These are phyloP conservation scores for Monosporascus sp. DNA, from an alignment of 2,329 filamentous ascomycete genomes.

Conservation along the genomic window DNA sequence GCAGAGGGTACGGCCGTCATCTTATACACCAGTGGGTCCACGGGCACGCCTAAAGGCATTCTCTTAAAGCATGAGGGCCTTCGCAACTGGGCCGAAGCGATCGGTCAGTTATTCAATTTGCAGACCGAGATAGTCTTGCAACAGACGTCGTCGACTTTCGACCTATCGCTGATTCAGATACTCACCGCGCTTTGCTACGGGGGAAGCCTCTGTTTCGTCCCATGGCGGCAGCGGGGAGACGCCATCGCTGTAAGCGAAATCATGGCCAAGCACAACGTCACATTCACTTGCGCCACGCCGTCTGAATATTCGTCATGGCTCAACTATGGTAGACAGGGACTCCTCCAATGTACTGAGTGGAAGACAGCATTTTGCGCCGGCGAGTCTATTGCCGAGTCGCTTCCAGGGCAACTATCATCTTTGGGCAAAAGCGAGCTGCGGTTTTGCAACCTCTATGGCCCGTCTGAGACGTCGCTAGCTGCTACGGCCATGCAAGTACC, in stretches of 20 bases:
- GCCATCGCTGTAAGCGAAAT: slow-evolving; percentile 28
- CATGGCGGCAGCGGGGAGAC: slow-evolving; percentile 26
- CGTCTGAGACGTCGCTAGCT: slow-evolving; percentile 20
- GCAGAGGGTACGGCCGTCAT: slow-evolving; percentile 8
- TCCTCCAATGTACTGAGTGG: slow-evolving; percentile 7
- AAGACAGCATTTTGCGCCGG: slow-evolving; percentile 11
- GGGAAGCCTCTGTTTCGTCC: slow-evolving; percentile 30
- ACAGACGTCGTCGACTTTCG: slow-evolving; percentile 36
- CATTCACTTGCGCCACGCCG: slow-evolving; percentile 33
- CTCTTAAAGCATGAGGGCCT: slow-evolving; percentile 21
- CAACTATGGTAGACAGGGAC: slow-evolving; percentile 8
- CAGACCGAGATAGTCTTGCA: slow-evolving; percentile 27
- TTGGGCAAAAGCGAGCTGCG: slow-evolving; percentile 5
- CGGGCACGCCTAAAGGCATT: slow-evolving; percentile 31
- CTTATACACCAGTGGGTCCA: slow-evolving; percentile 18
- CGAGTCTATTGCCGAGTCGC: slow-evolving; percentile 8
- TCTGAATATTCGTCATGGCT: slow-evolving; percentile 34
- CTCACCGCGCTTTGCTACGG: slow-evolving; percentile 31
- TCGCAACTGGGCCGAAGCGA: slow-evolving; percentile 21
- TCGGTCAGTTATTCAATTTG: slow-evolving; percentile 9
- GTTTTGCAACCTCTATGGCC: slow-evolving; percentile 24
- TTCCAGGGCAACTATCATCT: slow-evolving; percentile 6
- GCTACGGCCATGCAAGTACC: slow-evolving; percentile 1
- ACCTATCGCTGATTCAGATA: slow-evolving; percentile 34
- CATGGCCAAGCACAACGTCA: slow-evolving; percentile 28